Evolutionary conservation across 495 filamentous ascomycete species (phyloP).

Genomic region (Tuber magnatum): DNA sequence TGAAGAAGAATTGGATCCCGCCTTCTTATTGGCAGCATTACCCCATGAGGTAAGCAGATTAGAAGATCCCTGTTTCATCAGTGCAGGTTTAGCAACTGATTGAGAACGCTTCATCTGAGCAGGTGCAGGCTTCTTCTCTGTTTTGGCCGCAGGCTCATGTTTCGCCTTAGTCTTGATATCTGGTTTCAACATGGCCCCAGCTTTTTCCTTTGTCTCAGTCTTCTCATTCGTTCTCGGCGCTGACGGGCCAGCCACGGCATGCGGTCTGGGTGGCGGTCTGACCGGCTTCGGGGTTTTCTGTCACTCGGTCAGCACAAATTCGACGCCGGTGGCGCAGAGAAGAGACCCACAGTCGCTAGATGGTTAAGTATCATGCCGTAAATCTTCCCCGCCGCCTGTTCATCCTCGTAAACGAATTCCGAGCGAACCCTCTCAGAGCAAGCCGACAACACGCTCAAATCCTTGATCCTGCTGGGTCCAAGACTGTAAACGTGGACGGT

Average conservation of each 20-base stretch:
- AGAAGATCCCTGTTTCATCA: slow-evolving; percentile 26
- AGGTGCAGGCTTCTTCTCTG: slow-evolving; percentile 25
- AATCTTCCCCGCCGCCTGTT: not conserved
- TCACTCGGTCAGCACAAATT: not conserved
- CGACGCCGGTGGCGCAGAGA: not conserved
- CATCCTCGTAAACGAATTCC: slow-evolving; percentile 20
- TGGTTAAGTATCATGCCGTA: slow-evolving; percentile 4
- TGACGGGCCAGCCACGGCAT: not conserved
- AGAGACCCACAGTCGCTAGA: not conserved
- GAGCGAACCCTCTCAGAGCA: slow-evolving; percentile 39
- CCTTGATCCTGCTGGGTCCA: slow-evolving; percentile 49
- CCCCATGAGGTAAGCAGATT: slow-evolving; percentile 34
- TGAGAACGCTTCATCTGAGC: slow-evolving; percentile 2
- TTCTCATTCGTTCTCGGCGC: slow-evolving; percentile 6
- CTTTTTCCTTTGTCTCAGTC: slow-evolving; percentile 37
- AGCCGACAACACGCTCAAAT: slow-evolving; percentile 43
- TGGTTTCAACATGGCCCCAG: slow-evolving; percentile 40
- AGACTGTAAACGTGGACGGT: slow-evolving; percentile 86
- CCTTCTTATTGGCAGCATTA: slow-evolving; percentile 49
- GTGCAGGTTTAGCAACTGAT: slow-evolving; percentile 24
- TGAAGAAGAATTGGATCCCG: slow-evolving; percentile 38
- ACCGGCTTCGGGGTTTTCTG: not conserved
- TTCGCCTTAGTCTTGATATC: slow-evolving; percentile 9
- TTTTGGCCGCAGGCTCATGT: slow-evolving; percentile 40
- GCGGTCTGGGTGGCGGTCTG: not conserved